These are phyloP conservation scores for Jatropha curcas DNA, from an alignment of 345 rosid species.

Conservation along the genomic window DNA sequence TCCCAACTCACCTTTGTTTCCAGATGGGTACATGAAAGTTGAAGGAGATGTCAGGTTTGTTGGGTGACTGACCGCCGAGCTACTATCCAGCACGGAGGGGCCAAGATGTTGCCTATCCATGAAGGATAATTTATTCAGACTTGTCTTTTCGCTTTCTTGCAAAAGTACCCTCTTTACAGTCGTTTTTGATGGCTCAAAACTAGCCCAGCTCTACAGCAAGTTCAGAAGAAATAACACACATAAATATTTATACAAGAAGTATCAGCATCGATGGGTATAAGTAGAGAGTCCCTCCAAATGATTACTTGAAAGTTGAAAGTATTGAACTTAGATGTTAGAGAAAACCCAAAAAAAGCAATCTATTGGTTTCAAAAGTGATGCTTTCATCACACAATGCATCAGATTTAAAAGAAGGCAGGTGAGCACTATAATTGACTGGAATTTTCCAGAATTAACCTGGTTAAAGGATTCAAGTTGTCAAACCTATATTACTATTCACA, in stretches of 20 bases:
- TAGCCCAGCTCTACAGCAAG: constrained; percentile 73
- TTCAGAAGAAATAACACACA: constrained; percentile 6
- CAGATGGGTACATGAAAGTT: constrained; percentile 33
- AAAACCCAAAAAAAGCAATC: constrained; percentile 6
- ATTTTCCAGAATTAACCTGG: background rate
- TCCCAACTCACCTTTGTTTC: constrained; percentile 54
- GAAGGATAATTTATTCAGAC: constrained; percentile 38
- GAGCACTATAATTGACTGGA: background rate
- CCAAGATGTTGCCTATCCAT: constrained; percentile 41
- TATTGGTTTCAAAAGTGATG: background rate
- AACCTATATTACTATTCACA: background rate
- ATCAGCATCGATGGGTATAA: background rate
- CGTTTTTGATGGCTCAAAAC: constrained; percentile 88
- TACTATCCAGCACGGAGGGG: constrained; percentile 32
- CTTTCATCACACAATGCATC: background rate
- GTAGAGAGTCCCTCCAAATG: background rate
- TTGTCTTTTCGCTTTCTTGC: constrained; percentile 53
- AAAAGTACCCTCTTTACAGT: constrained; percentile 83
- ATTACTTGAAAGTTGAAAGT: background rate
- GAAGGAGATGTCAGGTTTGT: constrained; percentile 46
- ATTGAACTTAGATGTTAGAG: background rate
- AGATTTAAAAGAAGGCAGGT: background rate
- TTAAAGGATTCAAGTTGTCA: background rate
- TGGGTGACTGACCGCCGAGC: constrained; percentile 35
- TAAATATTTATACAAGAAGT: background rate